A percentile compares a stretch with the other conserved stretches of the same genome.
Evolutionary conservation across 169 alveolate species (phyloP).

Genomic region (Amoebophrya sp.): DNA sequence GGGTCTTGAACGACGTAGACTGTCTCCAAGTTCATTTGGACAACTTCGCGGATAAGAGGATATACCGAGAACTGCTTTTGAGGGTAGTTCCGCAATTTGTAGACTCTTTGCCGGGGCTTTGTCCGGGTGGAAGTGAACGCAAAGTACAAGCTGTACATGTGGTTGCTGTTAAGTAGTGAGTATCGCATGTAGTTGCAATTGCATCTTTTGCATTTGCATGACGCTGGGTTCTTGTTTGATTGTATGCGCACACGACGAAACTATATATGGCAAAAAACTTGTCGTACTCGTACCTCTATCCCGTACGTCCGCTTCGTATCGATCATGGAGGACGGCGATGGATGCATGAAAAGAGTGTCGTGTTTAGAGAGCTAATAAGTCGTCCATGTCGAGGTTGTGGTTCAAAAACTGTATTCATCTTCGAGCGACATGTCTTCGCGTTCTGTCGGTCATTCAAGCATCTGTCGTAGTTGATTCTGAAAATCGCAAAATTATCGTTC

Average conservation of each 20-base stretch:
- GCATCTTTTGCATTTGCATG: background rate
- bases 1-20: background rate
- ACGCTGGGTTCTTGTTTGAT: background rate
- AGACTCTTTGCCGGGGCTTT: background rate
- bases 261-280: too few relatives aligned
- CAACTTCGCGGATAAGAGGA: background rate
- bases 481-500: too few relatives aligned
- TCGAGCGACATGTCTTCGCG: too few relatives aligned
- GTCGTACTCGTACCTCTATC: background rate
- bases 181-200: background rate
- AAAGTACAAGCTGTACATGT: background rate
- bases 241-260: too few relatives aligned
- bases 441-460: too few relatives aligned
- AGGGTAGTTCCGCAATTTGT: background rate
- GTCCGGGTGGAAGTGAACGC: background rate
- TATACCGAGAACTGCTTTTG: background rate
- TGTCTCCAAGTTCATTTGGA: background rate
- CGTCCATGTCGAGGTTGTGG: too few relatives aligned
- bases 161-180: background rate
- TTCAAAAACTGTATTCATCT: too few relatives aligned
- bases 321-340: background rate
- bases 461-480: too few relatives aligned
- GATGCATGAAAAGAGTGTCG: too few relatives aligned
- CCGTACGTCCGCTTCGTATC: background rate
- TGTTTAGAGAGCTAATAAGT: too few relatives aligned